Percentiles rank a stretch among this genome's conserved stretches.
Evolutionary conservation across 176 grass and related monocot genomes (phyloP).

Genomic region (Aegilops speltoides): DNA sequence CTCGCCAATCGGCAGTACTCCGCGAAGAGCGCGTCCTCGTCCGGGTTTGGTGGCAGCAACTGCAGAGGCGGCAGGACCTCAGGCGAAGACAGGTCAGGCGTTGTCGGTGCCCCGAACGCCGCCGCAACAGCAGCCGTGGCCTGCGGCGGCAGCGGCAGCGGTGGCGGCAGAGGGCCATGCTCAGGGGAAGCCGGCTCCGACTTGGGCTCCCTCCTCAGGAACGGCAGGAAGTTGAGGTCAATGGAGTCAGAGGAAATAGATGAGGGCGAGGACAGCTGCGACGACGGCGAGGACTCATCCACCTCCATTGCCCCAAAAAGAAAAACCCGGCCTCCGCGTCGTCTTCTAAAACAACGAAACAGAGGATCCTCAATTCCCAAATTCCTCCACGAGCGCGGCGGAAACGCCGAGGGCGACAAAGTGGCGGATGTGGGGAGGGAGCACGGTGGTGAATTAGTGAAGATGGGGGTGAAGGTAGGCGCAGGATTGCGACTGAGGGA

Average conservation of each 20-base stretch:
- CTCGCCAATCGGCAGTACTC: slow-evolving; percentile 70
- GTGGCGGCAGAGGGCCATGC: slow-evolving; percentile 44
- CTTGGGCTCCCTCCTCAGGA: slow-evolving; percentile 55
- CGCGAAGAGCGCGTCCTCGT: slow-evolving; percentile 65
- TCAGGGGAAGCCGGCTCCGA: slow-evolving; percentile 52
- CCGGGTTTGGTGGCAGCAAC: slow-evolving; percentile 41
- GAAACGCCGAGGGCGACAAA: not conserved
- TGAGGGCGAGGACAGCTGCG: slow-evolving; percentile 33
- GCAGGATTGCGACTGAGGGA: not conserved
- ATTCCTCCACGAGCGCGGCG: not conserved
- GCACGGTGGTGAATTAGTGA: slow-evolving; percentile 18
- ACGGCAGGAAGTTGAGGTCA: slow-evolving; percentile 60
- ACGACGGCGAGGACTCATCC: slow-evolving; percentile 31
- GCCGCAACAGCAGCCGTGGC: not conserved
- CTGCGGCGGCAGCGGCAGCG: not conserved
- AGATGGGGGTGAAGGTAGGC: not conserved
- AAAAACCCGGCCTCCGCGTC: not conserved
- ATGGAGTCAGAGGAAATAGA: slow-evolving; percentile 47
- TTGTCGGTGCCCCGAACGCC: not conserved
- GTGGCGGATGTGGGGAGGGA: not conserved
- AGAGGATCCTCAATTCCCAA: slow-evolving; percentile 18
- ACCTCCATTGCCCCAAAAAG: slow-evolving; percentile 32
- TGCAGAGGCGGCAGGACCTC: slow-evolving; percentile 57
- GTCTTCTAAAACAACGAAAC: not conserved
- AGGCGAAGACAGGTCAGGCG: slow-evolving; percentile 39